Percentiles rank a stretch among this genome's conserved stretches.
These are phyloP conservation scores for Irpex sp. DNA, from an alignment of 1,284 basidiomycete species.

Conservation along the genomic window DNA sequence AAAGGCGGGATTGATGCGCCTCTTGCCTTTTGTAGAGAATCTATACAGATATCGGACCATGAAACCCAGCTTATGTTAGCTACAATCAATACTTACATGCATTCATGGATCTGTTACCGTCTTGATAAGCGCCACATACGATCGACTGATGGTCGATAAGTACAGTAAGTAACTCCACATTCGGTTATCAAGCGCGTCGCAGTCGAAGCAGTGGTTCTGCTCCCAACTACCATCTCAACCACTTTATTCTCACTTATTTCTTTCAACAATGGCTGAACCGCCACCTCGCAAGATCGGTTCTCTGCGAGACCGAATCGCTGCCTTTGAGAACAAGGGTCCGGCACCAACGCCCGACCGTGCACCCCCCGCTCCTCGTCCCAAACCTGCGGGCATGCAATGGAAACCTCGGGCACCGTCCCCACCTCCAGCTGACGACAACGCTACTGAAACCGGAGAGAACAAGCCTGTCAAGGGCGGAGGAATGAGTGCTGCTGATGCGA, in stretches of 20 bases:
- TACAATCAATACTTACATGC: no score
- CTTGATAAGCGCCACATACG: no score
- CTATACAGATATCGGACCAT: no score
- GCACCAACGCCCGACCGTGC: constrained; percentile 34
- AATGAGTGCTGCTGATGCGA: constrained; percentile 84
- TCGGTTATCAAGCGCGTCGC: not conserved
- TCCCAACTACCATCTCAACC: not conserved
- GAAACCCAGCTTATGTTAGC: no score
- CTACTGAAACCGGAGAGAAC: constrained; percentile 14
- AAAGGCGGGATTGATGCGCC: no score
- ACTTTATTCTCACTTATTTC: not conserved
- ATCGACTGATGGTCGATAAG: not conserved
- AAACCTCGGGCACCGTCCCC: constrained; percentile 62
- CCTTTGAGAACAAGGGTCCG: constrained; percentile 63
- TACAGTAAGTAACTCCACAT: not conserved
- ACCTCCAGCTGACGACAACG: constrained; percentile 35
- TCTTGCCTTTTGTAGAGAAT: no score
- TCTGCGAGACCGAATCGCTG: constrained; percentile 78
- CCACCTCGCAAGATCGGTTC: constrained; percentile 64
- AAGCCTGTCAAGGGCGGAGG: constrained; percentile 19
- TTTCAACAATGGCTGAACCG: constrained; percentile 40
- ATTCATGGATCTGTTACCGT: no score
- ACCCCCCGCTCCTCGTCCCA: constrained; percentile 57
- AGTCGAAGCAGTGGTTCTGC: not conserved
- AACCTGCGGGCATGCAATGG: constrained; percentile 69